A percentile compares a stretch with the other conserved stretches of the same genome.
Evolutionary conservation across 768 basidiomycete genomes (phyloP).

Genomic region (Boletus subcaerulescens): DNA sequence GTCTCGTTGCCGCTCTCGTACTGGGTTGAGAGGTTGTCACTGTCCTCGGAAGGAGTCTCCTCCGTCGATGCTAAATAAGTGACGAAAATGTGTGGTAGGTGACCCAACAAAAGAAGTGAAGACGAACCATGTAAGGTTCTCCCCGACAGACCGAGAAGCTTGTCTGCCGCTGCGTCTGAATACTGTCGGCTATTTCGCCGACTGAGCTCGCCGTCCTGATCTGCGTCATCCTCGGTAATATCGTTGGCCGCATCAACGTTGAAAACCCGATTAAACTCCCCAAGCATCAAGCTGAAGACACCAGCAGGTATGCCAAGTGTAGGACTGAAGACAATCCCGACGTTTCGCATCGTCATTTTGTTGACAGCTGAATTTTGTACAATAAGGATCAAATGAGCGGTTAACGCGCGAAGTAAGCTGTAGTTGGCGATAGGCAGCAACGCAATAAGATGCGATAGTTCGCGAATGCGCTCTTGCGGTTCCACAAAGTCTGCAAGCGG

Average conservation of each 20-base stretch:
- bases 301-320: constrained; percentile 98
- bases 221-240: constrained; percentile 19
- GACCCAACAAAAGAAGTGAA: neutral
- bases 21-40: constrained; percentile 62
- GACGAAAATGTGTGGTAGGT: constrained; percentile 2
- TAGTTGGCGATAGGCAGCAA: constrained; percentile 91
- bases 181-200: constrained; percentile 84
- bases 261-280: constrained; percentile 91
- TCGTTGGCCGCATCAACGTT: constrained; percentile 57
- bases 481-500: constrained; percentile 74
- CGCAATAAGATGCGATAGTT: constrained; percentile 83
- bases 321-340: constrained; percentile 97
- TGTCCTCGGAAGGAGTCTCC: constrained; percentile 65
- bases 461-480: constrained; percentile 81
- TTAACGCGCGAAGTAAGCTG: constrained; percentile 88
- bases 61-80: constrained; percentile 42
- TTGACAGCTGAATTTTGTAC: constrained; percentile 87
- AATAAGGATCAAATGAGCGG: constrained; percentile 91
- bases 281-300: constrained; percentile 91
- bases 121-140: constrained; percentile 61
- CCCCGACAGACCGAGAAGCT: constrained; percentile 74
- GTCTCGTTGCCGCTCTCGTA: constrained; percentile 78
- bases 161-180: constrained; percentile 78
- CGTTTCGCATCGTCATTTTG: constrained; percentile 99
- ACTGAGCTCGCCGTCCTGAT: constrained; percentile 40